Percentiles rank a stretch among this genome's conserved stretches.
phyloP scores from a whole-genome alignment of 1,139 yeast genomes.

The Blastobotrys arbuscula region DNA sequence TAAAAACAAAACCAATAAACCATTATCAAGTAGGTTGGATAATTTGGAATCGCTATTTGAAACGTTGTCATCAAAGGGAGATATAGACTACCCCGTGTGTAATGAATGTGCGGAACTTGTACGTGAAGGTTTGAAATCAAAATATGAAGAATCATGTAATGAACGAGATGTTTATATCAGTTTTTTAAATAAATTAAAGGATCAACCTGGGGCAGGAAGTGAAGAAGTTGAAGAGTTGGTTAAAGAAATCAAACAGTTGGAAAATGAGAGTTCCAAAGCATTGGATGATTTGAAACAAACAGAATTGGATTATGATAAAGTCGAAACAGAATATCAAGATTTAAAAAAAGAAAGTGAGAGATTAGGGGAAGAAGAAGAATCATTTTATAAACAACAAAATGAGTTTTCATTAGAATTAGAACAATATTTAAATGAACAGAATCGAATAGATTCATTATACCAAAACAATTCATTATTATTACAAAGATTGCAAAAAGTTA shows the following conservation, averaged over 20 bases:
- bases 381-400: slow-evolving; percentile 46
- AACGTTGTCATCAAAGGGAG: slow-evolving; percentile 61
- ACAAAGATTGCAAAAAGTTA: slow-evolving; percentile 64
- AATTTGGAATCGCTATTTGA: slow-evolving; percentile 59
- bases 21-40: slow-evolving; percentile 40
- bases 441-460: slow-evolving; percentile 56
- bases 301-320: slow-evolving; percentile 36
- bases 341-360: slow-evolving; percentile 34
- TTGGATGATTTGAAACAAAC: slow-evolving; percentile 29
- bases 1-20: slow-evolving; percentile 19
- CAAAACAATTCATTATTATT: slow-evolving; percentile 57
- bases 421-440: slow-evolving; percentile 47
- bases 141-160: slow-evolving; percentile 65
- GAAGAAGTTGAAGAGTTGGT: slow-evolving; percentile 42
- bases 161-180: slow-evolving; percentile 77
- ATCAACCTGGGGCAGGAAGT: slow-evolving; percentile 44
- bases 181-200: slow-evolving; percentile 64
- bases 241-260: slow-evolving; percentile 38
- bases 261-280: slow-evolving; percentile 24
- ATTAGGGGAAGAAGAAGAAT: slow-evolving; percentile 40
- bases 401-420: slow-evolving; percentile 46
- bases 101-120: slow-evolving; percentile 72
- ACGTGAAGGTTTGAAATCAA: slow-evolving; percentile 59
- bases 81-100: slow-evolving; percentile 86
- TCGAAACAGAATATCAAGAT: slow-evolving; percentile 25